Base-by-base conservation (phyloP, 768 basidiomycete genomes). In the Leccinellum albellum region DNA sequence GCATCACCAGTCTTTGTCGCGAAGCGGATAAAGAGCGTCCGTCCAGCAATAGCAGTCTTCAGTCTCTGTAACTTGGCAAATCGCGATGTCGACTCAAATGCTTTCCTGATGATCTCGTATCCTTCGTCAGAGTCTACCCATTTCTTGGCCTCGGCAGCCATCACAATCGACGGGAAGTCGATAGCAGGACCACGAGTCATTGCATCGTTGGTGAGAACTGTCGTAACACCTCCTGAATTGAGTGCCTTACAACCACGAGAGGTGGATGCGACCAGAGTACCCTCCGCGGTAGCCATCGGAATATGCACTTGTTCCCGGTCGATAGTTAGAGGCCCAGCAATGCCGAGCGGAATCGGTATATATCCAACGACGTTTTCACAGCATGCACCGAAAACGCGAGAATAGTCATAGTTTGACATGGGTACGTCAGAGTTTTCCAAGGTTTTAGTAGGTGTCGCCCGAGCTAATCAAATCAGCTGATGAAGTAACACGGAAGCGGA, bases 111-210 rank as follows among this genome's bases (percentile, higher is more conserved):
- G 53, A 81, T 84, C 4, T 68, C 75, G 65, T 89, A 88, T 4
- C 97, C 96, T 26, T 89, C 88, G 4, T 82, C 83, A 1, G 85
- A 83, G 69, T 91, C 91, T 58, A 97, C 82, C 94, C 94, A 98
- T 44, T 82, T 81, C 66, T 90, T 87, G 0, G 94, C 94, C 45
- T 86, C 78, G 0, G 93, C 95, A 26, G 94, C 94, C 66, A 84
- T 78, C 4, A 79, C 75, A 64, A 98, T 74, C 5, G 79, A 81
- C 1, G 94, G 94, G 82, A 99, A 98, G 65, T 96, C 93, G 59
- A 99, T 89, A 0, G 94, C 95, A 17, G 97, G 96, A 3, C 97
- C 97, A 58, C 97, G 93, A 1, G 96, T 98, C 97, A 99, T 98
- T 10, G 80, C 94, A 67, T 99, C 96, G 61, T 89, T 80, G 3